Conservation (phyloP, 257 asterid species). For the Solanum pimpinellifolium region DNA sequence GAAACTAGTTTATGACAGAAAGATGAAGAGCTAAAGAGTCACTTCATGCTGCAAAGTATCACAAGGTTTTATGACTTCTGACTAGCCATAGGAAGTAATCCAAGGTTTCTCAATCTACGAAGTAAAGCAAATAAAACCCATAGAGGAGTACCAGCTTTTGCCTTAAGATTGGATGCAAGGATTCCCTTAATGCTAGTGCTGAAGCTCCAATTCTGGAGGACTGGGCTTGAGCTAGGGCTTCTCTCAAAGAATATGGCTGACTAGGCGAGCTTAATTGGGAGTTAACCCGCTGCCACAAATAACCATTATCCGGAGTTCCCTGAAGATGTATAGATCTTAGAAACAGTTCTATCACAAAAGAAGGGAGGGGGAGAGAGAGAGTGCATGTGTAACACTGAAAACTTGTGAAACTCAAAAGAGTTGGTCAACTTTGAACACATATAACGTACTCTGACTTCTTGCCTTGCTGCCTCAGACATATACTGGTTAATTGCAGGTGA, state of each 20-base stretch:
- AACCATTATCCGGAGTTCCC: constrained; percentile 98
- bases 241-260: constrained; percentile 96
- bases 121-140: neutral
- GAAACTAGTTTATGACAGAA: neutral
- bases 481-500: constrained; percentile 96
- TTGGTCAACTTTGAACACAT: neutral
- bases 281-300: constrained; percentile 93
- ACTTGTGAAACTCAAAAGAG: neutral
- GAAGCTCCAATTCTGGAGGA: constrained; percentile 96
- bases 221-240: constrained; percentile 98
- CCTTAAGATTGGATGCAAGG: constrained; percentile 92
- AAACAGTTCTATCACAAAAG: neutral
- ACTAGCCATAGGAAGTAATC: neutral
- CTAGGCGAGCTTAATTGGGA: constrained; percentile 97
- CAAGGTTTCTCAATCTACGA: neutral
- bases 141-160: constrained; percentile 69
- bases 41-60: neutral
- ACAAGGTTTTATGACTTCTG: neutral
- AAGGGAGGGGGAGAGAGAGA: neutral
- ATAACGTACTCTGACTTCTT: constrained; percentile 85
- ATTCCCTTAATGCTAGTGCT: constrained; percentile 86
- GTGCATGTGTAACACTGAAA: neutral
- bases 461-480: constrained; percentile 91
- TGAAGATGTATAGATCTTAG: constrained; percentile 57
- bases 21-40: neutral